Conservation (phyloP, 2,329 filamentous ascomycete genomes). For the Penicillium sp. region DNA sequence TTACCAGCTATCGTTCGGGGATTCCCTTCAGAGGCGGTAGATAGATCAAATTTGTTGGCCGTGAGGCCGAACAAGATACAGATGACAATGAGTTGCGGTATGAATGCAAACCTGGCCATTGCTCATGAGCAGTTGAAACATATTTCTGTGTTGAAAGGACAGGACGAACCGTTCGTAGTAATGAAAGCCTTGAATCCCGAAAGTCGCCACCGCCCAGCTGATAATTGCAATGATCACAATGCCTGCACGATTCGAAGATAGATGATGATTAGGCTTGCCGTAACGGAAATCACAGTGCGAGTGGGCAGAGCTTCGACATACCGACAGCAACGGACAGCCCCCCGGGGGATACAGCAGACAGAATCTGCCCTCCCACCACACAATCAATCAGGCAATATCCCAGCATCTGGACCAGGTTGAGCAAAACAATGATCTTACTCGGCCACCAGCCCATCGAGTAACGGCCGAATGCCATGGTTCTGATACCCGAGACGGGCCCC, state of each 20-base stretch:
- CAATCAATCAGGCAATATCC: conserved; percentile 60
- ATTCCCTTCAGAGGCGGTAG: conserved; percentile 47
- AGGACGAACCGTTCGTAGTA: conserved; percentile 55
- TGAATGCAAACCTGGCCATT: conserved; percentile 51
- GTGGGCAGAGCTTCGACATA: conserved; percentile 9
- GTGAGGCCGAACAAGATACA: conserved; percentile 58
- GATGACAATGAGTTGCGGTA: conserved; percentile 57
- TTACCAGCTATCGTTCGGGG: conserved; percentile 48
- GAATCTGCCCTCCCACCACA: conserved; percentile 62
- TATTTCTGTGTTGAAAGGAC: background rate
- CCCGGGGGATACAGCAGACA: conserved; percentile 57
- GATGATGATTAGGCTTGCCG: too few relatives aligned
- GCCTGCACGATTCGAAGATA: conserved; percentile 14
- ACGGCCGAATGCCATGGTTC: conserved; percentile 57
- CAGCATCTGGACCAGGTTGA: conserved; percentile 58
- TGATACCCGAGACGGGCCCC: conserved; percentile 55
- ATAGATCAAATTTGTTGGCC: conserved; percentile 53
- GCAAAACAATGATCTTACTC: conserved; percentile 55
- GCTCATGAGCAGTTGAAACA: background rate
- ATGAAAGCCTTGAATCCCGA: conserved; percentile 63
- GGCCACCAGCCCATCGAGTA: conserved; percentile 63
- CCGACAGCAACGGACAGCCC: conserved; percentile 60
- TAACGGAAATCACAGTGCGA: too few relatives aligned
- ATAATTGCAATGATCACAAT: conserved; percentile 61
- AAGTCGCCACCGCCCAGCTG: conserved; percentile 59